Base-by-base conservation (phyloP, 208 protist genomes). In the Histomonas meleagridis region DNA sequence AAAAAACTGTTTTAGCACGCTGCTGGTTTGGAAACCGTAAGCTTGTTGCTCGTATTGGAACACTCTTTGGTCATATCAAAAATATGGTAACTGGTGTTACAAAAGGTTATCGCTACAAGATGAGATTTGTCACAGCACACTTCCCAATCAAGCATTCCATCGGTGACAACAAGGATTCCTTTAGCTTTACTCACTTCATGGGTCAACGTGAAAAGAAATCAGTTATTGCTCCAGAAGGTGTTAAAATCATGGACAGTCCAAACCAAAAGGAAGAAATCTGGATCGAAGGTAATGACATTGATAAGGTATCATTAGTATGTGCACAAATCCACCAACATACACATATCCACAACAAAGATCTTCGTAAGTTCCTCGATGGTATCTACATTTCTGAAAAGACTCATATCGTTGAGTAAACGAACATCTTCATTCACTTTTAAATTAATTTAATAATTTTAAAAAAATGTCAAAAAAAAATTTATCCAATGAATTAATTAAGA, bases 311-410 rank as follows among this genome's bases (percentile, higher is more conserved):
- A n/a, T n/a, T n/a, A n/a, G n/a, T n/a, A n/a, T n/a, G n/a, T n/a
- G n/a, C 10, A 32, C 62, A 21, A 32, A 35, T 9, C 26, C 62
- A 69, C 62, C 62, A 69, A 26, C 62, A 32, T 32, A 69, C 62
- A 69, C 10, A 69, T 9, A 69, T 69, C 26, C 14, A 69, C 14
- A 32, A 69, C 28, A 69, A 69, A 32, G 62, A 69, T 69, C 62
- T 69, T 69, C 62, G 62, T 69, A 69, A 69, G 62, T 69, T 69
- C 62, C 62, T 69, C n/a, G 62, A 69, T 69, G 62, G 62, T 69
- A 69, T 69, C 26, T 69, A 69, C 26, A 26, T 69, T 26, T 32
- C 14, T 9, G 23, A 69, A 21, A 26, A 35, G 5, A 26, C 5
- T 9, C 62, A 69, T 26, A 21, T 69, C n/a, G 28, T 32, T 9